A percentile compares a stretch with the other conserved stretches of the same genome.
Conservation (phyloP, 139 green algal species). For the Raphidocelis subcapitata region DNA sequence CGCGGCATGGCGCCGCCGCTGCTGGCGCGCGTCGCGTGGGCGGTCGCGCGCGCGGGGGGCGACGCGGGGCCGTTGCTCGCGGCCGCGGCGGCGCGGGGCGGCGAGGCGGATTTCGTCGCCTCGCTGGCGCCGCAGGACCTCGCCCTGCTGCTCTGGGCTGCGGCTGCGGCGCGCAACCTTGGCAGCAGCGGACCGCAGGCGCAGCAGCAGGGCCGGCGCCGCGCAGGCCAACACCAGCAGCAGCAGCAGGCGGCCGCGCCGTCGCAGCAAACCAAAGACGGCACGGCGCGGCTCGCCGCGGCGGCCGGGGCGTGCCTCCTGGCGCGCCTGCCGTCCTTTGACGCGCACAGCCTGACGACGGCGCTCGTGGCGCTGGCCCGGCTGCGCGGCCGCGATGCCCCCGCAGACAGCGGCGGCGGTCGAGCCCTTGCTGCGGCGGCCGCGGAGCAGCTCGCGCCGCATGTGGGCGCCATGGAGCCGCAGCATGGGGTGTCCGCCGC, state of each 20-base stretch:
- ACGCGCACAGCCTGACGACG: too few species aligned
- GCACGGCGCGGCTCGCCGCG: too few species aligned
- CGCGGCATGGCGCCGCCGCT: background rate
- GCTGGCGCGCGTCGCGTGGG: conserved; percentile 6
- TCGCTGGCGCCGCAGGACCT: background rate
- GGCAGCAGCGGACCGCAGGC: background rate
- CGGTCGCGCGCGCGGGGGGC: background rate
- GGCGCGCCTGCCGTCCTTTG: too few species aligned
- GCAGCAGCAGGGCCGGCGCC: background rate
- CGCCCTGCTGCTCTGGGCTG: background rate
- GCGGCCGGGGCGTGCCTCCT: too few species aligned
- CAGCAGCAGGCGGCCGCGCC: background rate
- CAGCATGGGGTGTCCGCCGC: too few species aligned
- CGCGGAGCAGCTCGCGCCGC: too few species aligned
- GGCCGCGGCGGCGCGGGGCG: too few species aligned
- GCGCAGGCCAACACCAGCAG: conserved; percentile 1
- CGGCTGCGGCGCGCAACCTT: background rate
- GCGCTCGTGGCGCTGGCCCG: too few species aligned
- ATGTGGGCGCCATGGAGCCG: too few species aligned
- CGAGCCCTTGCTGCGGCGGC: too few species aligned
- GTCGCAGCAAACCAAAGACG: background rate
- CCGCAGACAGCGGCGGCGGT: too few species aligned
- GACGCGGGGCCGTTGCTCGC: background rate
- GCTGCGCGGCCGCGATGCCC: too few species aligned
- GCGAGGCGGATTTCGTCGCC: background rate